Evolutionary conservation across 768 basidiomycete genomes (phyloP), one percentile per base, ranked within the genome.

Genomic region (Mycena kentingensis): DNA sequence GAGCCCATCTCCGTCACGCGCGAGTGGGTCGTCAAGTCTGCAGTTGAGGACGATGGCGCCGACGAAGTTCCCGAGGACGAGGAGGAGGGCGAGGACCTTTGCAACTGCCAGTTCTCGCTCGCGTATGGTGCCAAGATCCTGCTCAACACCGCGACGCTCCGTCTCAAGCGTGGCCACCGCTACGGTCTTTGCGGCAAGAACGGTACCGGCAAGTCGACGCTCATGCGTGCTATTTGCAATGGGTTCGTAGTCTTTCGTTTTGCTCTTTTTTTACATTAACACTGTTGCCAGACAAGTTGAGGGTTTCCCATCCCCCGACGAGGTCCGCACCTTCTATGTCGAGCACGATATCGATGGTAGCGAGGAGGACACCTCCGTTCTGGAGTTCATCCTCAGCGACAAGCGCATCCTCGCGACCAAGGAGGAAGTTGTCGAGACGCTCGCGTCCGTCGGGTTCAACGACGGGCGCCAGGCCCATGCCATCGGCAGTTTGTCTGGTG

Each of bases 51-150:
- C 50, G 77, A 75, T 31, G 89, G 84, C 3, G 88, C 88, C 1
- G 81, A 72, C 0, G 83, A 82, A 16, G 86, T 77, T 45, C 72
- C 69, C 38, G 93, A 93, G 15, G 95, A 98, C 62, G 95, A 96
- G 68, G 95, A 98, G 72, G 93, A 95, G 74, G 95, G 95, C 63
- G 97, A 99, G 76, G 95, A 97, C 67, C 83, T 99, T 63, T 96
- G 94, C 81, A 94, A 97, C 81, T 96, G 93, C 80, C 93, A 96
- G 70, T 98, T 98, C 84, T 97, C 95, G 49, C 83, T 98, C 48
- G 95, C 95, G 46, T 98, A 98, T 70, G 95, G 95, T 87, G 95
- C 95, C 67, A 97, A 97, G 81, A 97, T 98, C 65, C 73, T 98
- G 68, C 85, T 98, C 68, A 97, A 98, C 78, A 97, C 93, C 35